A percentile compares a stretch with the other conserved stretches of the same genome.
Evolutionary conservation across 371 early-diverging fungal species (phyloP).

Genomic region (Amoeboradix gromovi): DNA sequence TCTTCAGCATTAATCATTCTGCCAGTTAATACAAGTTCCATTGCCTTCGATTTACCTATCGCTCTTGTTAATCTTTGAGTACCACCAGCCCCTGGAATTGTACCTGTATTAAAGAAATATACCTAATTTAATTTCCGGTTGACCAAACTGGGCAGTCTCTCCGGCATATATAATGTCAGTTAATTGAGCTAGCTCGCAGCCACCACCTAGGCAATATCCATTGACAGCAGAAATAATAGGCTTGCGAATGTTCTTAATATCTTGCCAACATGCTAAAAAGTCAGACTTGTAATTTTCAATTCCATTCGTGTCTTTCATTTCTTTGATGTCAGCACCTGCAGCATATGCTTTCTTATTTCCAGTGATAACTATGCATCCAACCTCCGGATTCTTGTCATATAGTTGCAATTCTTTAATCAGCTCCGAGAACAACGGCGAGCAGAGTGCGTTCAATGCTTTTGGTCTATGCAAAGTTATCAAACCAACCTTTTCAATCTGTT

Average conservation of each 20-base stretch:
- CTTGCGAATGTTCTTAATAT: constrained; percentile 60
- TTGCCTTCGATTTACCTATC: constrained; percentile 89
- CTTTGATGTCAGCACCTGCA: constrained; percentile 96
- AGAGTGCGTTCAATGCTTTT: constrained; percentile 57
- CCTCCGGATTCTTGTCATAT: constrained; percentile 37
- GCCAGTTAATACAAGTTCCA: constrained; percentile 82
- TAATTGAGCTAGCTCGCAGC: constrained; percentile 96
- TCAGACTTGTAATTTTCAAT: constrained; percentile 55
- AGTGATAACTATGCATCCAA: constrained; percentile 78
- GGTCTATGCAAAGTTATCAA: constrained; percentile 56
- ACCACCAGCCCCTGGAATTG: constrained; percentile 37
- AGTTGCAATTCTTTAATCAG: constrained; percentile 53
- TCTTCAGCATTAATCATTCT: constrained; percentile 54
- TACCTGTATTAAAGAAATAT: too few relatives aligned
- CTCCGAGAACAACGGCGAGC: constrained; percentile 59
- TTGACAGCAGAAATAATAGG: constrained; percentile 90
- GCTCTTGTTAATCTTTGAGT: constrained; percentile 70
- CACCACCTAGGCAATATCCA: constrained; percentile 77
- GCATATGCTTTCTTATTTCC: constrained; percentile 88
- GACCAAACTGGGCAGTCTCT: constrained; percentile 79
- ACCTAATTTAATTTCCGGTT: constrained; percentile 94
- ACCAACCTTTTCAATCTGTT: constrained; percentile 26
- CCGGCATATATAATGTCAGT: constrained; percentile 89
- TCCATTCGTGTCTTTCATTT: constrained; percentile 64
- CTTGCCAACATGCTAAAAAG: constrained; percentile 77